Evolutionary conservation across 306 rosid species (phyloP).

Genomic region (Rosa chinensis): DNA sequence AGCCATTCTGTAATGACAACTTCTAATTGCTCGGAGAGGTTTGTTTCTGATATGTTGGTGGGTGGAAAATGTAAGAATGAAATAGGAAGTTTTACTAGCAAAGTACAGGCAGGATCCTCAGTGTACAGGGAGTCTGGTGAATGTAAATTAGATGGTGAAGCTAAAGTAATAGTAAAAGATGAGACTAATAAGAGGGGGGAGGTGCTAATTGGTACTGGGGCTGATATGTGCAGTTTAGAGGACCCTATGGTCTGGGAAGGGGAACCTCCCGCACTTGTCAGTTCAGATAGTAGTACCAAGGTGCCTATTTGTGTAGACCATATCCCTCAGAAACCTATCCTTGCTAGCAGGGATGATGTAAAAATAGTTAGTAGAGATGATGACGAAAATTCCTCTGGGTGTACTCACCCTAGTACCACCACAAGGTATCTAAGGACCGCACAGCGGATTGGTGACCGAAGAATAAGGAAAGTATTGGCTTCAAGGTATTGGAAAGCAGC

Average conservation of each 20-base stretch:
- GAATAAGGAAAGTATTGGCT: constrained; percentile 67
- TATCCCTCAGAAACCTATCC: constrained; percentile 45
- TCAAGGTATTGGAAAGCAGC: constrained; percentile 67
- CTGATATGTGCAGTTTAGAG: constrained; percentile 40
- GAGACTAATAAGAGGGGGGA: constrained; percentile 40
- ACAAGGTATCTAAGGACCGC: constrained; percentile 54
- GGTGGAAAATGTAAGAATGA: constrained; percentile 42
- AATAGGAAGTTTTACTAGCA: constrained; percentile 36
- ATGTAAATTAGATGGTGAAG: constrained; percentile 50
- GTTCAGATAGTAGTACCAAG: constrained; percentile 57
- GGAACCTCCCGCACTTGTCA: constrained; percentile 40
- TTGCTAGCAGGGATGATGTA: constrained; percentile 52
- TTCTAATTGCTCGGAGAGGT: constrained; percentile 49
- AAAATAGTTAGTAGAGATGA: constrained; percentile 90
- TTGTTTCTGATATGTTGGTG: constrained; percentile 42
- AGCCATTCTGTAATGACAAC: constrained; percentile 44
- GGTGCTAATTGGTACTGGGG: constrained; percentile 35
- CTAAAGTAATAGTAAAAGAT: constrained; percentile 38
- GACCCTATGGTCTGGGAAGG: constrained; percentile 41
- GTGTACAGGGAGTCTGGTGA: constrained; percentile 41
- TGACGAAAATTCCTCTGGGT: constrained; percentile 84
- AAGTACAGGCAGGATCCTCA: constrained; percentile 46
- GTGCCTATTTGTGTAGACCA: constrained; percentile 41
- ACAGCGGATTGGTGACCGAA: constrained; percentile 52
- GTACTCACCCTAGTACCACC: constrained; percentile 56